phyloP scores from a whole-genome alignment of 2,329 filamentous ascomycete species.

The Sclerotinia spermophila region DNA sequence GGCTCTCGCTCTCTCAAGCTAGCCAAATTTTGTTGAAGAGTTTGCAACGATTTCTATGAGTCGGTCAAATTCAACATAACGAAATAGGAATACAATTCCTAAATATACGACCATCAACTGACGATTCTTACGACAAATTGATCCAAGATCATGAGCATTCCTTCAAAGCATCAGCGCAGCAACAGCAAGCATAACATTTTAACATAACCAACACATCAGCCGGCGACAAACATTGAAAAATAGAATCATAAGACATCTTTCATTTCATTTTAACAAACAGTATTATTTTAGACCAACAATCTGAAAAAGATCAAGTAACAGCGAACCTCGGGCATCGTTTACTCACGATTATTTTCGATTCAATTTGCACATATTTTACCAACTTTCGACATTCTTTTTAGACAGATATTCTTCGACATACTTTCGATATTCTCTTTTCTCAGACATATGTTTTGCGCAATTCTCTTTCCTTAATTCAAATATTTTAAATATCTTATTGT shows the following conservation, averaged over 20 bases:
- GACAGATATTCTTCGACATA: not conserved
- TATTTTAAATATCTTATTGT: not conserved
- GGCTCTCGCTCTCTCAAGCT: not conserved
- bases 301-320: not conserved
- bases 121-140: not conserved
- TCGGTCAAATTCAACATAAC: not conserved
- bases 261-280: not conserved
- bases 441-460: not conserved
- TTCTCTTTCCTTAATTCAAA: not conserved
- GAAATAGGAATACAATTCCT: not conserved
- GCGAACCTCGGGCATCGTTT: slow-evolving; percentile 1
- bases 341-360: not conserved
- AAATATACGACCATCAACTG: not conserved
- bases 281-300: slow-evolving; percentile 4
- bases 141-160: not conserved
- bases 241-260: not conserved
- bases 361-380: not conserved
- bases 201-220: not conserved
- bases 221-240: not conserved
- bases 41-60: not conserved
- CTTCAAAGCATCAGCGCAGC: not conserved
- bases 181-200: not conserved
- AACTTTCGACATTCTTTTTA: not conserved
- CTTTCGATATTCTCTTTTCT: not conserved
- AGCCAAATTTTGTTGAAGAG: not conserved